Evolutionary conservation across 2,329 filamentous ascomycete genomes (phyloP).

Genomic region (Cryphonectria nitschkei): DNA sequence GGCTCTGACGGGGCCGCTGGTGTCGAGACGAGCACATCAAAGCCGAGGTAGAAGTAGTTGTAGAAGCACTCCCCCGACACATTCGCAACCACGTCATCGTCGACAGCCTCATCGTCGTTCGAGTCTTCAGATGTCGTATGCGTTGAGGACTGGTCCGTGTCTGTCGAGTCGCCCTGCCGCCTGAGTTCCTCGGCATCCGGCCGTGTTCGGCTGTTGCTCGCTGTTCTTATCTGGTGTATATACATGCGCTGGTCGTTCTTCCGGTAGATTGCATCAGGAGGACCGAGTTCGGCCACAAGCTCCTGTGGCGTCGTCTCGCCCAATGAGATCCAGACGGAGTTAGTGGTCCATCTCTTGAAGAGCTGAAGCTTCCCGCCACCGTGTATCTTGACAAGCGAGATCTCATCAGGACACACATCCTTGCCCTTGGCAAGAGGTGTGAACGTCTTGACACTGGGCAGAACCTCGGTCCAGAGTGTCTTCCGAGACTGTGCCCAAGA

Average conservation of each 20-base stretch:
- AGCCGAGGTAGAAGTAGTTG: constrained; percentile 95
- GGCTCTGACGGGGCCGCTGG: constrained; percentile 67
- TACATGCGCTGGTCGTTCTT: constrained; percentile 89
- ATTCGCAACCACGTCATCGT: constrained; percentile 58
- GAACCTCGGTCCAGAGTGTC: constrained; percentile 73
- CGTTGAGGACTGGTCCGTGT: constrained; percentile 76
- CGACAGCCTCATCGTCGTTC: constrained; percentile 62
- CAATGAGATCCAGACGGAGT: constrained; percentile 71
- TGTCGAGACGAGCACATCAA: constrained; percentile 88
- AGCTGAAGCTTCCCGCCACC: constrained; percentile 81
- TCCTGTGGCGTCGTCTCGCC: constrained; percentile 92
- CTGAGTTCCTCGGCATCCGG: constrained; percentile 49
- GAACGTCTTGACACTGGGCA: constrained; percentile 75
- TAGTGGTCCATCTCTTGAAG: constrained; percentile 69
- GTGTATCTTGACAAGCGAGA: constrained; percentile 78
- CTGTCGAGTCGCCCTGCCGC: constrained; percentile 62
- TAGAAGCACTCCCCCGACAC: constrained; percentile 82
- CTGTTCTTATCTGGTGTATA: constrained; percentile 71
- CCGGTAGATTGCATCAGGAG: constrained; percentile 90
- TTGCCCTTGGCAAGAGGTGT: constrained; percentile 70
- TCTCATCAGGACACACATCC: constrained; percentile 84
- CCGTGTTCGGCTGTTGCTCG: constrained; percentile 54
- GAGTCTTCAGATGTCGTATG: constrained; percentile 73
- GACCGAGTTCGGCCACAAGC: constrained; percentile 84
- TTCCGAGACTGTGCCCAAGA: constrained; percentile 87